Percentiles rank a stretch among this genome's conserved stretches.
Evolutionary conservation across 805 yeast species (phyloP).

Genomic region (Pichia membranifaciens): DNA sequence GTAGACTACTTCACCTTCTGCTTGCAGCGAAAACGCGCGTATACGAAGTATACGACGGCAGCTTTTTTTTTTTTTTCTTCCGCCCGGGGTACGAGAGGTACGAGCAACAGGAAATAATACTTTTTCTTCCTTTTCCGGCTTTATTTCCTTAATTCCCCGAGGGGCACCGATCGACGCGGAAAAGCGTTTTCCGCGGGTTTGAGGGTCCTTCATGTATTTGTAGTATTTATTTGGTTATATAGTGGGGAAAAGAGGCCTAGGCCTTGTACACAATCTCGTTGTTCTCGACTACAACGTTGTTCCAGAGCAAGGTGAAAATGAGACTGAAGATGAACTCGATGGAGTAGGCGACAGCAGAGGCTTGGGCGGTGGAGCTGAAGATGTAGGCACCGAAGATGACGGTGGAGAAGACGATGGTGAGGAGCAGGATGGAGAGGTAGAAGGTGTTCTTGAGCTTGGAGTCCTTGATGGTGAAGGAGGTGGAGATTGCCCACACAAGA

Average conservation of each 20-base stretch:
- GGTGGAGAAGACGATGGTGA: slow-evolving; percentile 8
- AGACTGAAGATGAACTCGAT: slow-evolving; percentile 21
- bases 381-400: slow-evolving; percentile 18
- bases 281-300: slow-evolving; percentile 19
- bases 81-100: slow-evolving; percentile 1
- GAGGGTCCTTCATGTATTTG: too few relatives aligned
- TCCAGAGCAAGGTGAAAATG: slow-evolving; percentile 25
- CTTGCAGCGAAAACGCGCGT: too few relatives aligned
- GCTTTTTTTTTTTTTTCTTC: too few relatives aligned
- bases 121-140: too few relatives aligned
- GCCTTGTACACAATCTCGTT: background rate
- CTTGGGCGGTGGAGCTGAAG: slow-evolving; percentile 15
- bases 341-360: slow-evolving; percentile 21
- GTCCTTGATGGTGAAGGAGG: slow-evolving; percentile 20
- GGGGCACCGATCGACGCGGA: background rate
- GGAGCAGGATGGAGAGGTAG: slow-evolving; percentile 6
- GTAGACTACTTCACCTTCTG: too few relatives aligned
- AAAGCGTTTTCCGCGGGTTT: background rate
- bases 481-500: slow-evolving; percentile 16
- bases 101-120: background rate
- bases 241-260: too few relatives aligned
- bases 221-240: too few relatives aligned
- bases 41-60: too few relatives aligned
- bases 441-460: slow-evolving; percentile 12
- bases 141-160: too few relatives aligned